Percentiles rank a stretch among this genome's conserved stretches.
These are phyloP conservation scores for Phytophthora pistaciae DNA, from an alignment of 352 stramenopile species.

Conservation along the genomic window DNA sequence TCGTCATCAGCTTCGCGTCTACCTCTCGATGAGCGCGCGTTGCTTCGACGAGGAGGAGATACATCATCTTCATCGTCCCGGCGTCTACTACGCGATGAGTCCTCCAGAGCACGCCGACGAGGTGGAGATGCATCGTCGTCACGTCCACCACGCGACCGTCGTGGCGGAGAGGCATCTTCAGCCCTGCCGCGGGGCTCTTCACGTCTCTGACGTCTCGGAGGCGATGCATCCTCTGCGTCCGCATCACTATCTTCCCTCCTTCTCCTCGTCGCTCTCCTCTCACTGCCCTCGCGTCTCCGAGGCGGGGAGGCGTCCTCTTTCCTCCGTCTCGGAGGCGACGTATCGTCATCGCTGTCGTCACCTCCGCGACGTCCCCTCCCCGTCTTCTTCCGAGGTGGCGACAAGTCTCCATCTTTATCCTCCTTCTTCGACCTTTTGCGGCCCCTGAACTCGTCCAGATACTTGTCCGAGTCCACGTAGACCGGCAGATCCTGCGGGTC, in stretches of 20 bases:
- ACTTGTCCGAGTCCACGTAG: conserved; percentile 79
- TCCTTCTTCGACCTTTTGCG: conserved; percentile 33
- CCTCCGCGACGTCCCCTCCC: conserved; percentile 17
- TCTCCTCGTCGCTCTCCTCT: not conserved
- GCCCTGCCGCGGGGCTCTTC: not conserved
- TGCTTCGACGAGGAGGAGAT: conserved; percentile 12
- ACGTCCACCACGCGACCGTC: conserved; percentile 7
- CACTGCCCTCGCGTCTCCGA: conserved; percentile 20
- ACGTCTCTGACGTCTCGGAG: conserved; percentile 20
- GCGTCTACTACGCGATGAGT: conserved; percentile 2
- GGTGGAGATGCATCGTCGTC: conserved; percentile 26
- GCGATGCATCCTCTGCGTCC: conserved; percentile 32
- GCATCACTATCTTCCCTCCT: conserved; percentile 18
- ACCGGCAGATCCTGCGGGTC: conserved; percentile 76
- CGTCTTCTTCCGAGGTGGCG: conserved; percentile 54
- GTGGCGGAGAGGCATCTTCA: conserved; percentile 29
- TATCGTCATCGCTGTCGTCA: conserved; percentile 33
- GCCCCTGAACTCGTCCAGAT: conserved; percentile 56
- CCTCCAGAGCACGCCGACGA: conserved; percentile 1
- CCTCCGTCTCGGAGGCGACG: conserved; percentile 37
- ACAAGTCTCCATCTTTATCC: conserved; percentile 46
- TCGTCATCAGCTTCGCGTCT: not conserved
- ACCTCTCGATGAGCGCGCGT: not conserved
- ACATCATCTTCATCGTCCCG: conserved; percentile 20
- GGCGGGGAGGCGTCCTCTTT: conserved; percentile 43